Conservation (phyloP, 768 basidiomycete genomes). For the Suillus tomentosus region DNA sequence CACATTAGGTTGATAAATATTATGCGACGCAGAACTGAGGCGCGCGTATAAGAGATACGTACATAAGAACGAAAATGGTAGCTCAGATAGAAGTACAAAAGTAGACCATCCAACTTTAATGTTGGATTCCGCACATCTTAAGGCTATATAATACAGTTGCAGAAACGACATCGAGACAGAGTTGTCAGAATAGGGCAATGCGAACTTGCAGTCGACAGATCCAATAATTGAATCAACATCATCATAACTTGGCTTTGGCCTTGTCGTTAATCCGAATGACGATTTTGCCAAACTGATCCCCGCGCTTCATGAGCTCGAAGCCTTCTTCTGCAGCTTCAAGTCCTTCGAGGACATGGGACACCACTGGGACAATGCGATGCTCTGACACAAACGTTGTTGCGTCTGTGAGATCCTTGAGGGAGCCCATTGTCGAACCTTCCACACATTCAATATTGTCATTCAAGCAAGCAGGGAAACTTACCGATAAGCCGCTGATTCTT, state of each 20-base stretch:
- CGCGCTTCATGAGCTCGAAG: constrained; percentile 64
- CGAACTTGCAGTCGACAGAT: not conserved
- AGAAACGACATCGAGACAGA: not conserved
- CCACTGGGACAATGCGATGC: constrained; percentile 68
- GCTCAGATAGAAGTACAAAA: not conserved
- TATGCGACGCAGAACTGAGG: not conserved
- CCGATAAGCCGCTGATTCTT: constrained; percentile 76
- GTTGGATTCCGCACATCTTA: not conserved
- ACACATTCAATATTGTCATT: constrained; percentile 2
- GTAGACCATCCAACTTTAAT: not conserved
- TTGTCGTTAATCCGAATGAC: constrained; percentile 49
- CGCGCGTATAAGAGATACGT: not conserved
- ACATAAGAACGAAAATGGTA: not conserved
- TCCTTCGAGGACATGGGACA: constrained; percentile 71
- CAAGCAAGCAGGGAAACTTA: constrained; percentile 30
- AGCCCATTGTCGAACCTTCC: constrained; percentile 77
- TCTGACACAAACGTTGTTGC: constrained; percentile 70
- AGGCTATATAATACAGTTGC: not conserved
- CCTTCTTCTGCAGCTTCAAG: constrained; percentile 66
- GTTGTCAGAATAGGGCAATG: not conserved
- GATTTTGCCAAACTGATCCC: constrained; percentile 79
- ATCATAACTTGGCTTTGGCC: constrained; percentile 13
- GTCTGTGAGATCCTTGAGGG: constrained; percentile 67
- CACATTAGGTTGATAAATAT: not conserved
- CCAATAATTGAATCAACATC: not conserved